Evolutionary conservation across 768 basidiomycete genomes (phyloP).

Genomic region (Tricholoma sp.): DNA sequence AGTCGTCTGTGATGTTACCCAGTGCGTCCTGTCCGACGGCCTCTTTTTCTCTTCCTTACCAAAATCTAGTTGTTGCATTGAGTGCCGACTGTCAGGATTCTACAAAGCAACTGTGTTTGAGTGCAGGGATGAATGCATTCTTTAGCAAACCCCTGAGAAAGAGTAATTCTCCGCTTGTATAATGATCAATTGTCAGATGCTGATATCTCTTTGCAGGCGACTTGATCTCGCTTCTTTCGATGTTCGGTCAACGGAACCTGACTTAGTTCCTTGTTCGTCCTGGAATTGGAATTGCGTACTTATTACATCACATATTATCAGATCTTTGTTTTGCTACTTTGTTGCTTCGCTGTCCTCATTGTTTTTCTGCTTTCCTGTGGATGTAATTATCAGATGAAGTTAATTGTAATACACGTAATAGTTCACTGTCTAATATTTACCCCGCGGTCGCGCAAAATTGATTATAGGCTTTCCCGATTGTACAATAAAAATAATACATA

Average conservation of each 20-base stretch:
- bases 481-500: neutral
- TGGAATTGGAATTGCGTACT: neutral
- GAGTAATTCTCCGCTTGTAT: slow-evolving; percentile 27
- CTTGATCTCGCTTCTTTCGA: slow-evolving; percentile 46
- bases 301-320: too few species aligned
- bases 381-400: too few species aligned
- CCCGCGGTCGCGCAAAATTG: neutral
- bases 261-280: neutral
- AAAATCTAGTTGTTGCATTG: slow-evolving; percentile 57
- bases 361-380: too few species aligned
- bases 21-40: slow-evolving; percentile 34
- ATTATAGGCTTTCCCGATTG: neutral
- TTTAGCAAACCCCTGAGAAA: slow-evolving; percentile 69
- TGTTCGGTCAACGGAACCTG: slow-evolving; percentile 36
- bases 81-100: slow-evolving; percentile 77
- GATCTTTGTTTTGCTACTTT: too few species aligned
- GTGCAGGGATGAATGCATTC: slow-evolving; percentile 75
- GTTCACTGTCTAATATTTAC: too few species aligned
- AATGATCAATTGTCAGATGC: neutral
- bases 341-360: too few species aligned
- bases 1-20: slow-evolving; percentile 43
- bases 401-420: too few species aligned
- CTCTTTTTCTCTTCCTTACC: neutral
- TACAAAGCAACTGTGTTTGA: slow-evolving; percentile 70
- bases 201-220: slow-evolving; percentile 34